phyloP scores from a whole-genome alignment of 179 eudicot species.

The Beta macrorhiza region DNA sequence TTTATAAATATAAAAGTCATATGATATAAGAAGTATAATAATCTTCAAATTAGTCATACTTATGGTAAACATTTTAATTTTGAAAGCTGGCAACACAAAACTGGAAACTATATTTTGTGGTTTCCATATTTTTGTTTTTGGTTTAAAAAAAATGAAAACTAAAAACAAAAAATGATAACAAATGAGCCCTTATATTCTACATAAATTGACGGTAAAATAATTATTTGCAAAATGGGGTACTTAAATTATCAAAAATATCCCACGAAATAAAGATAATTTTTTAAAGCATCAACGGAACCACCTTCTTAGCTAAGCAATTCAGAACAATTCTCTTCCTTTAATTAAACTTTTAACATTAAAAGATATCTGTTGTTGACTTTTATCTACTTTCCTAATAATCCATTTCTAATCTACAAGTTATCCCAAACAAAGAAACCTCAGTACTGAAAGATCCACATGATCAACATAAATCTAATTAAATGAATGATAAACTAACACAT shows the following conservation, averaged over 20 bases:
- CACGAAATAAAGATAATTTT: background rate
- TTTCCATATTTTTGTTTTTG: too few species aligned
- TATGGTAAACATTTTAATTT: too few species aligned
- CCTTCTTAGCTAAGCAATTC: background rate
- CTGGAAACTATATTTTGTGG: too few species aligned
- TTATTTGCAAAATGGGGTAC: background rate
- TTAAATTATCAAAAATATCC: background rate
- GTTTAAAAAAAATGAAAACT: too few species aligned
- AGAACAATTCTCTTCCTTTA: too few species aligned
- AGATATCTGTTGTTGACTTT: slow-evolving; percentile 2
- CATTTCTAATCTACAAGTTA: background rate
- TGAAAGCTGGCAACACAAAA: too few species aligned
- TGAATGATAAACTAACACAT: background rate
- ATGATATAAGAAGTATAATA: too few species aligned
- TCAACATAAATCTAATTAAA: background rate
- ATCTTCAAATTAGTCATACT: too few species aligned
- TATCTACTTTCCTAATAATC: background rate
- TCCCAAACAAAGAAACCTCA: too few species aligned
- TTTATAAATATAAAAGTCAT: too few species aligned
- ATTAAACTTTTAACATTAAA: background rate
- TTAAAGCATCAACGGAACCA: background rate
- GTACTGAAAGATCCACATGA: background rate
- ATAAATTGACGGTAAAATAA: too few species aligned
- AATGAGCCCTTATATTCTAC: background rate
- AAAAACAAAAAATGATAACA: background rate